Base-by-base conservation (phyloP, 1,284 basidiomycete genomes). In the Boletellus deceptivus region DNA sequence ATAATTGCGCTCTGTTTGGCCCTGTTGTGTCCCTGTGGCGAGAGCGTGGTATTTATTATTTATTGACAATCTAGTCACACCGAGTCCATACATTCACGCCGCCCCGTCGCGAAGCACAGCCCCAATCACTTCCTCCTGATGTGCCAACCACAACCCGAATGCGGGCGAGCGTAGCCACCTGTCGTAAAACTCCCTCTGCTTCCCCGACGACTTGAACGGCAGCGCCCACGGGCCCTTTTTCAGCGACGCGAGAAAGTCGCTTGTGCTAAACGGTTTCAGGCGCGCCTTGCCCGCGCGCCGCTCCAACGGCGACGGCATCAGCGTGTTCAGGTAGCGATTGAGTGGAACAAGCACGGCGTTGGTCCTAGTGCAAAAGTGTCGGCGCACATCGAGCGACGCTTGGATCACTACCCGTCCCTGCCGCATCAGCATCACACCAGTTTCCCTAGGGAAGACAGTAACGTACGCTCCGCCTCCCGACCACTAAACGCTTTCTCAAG, bases 301-400 rank as follows among this genome's bases (percentile, higher is more conserved):
- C 56, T 83, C 80, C 3, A 72, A 65, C 2, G 82, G 83, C 14
- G 82, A 76, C 24, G 92, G 92, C 60, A 95, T 90, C 49, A 95
- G 80, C 0, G 89, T 91, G 55, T 93, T 90, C 43, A 98, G 85
- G 74, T 98, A 98, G 55, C 95, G 84, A 61, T 95, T 89, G 3
- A 99, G 77, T 0, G 96, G 96, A 2, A 92, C 85, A n/a, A 98
- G 81, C 53, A 98, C 79, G 36, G 88, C 85, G 25, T 89, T 91
- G 0, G 96, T 95, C 22, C 96, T 79, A 43, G 90, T 84, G 50
- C 86, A 84, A 70, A 98, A 94, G 67, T 98, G 93, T 38, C 83
- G 79, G 20, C 92, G 83, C 27, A 98, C 76, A 50, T 83, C 78
- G 8, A 85, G 78, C 4, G 84, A 89, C 6, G 79, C 81, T 43